Base-by-base conservation (phyloP, 257 asterid genomes). In the Fraxinus americana region DNA sequence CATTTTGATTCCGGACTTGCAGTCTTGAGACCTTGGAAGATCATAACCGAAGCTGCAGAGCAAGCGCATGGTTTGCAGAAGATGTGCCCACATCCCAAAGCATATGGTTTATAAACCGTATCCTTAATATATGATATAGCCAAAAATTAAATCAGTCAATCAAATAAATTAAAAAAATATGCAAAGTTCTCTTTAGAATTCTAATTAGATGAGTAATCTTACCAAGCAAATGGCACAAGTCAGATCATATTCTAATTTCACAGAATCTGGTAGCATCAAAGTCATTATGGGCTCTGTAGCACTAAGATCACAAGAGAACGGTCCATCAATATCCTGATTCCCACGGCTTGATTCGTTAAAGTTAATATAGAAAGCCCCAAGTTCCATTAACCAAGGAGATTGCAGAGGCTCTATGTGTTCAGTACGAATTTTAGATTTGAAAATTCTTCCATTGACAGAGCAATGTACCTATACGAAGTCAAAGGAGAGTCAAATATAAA, bases 151-250 rank as follows among this genome's bases (percentile, higher is more conserved):
- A 17, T 70, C 70, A 71, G 45, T 25, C 32, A 3, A 23, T 29
- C 1, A 52, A 73, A 10, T 21, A 35, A 59, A 14, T 52, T 36
- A 9, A 1, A 25, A 23, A 29, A 19, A 16, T 36, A 63, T 45
- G 13, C 2, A n/a, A 36, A 34, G 7, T 6, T 67, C 52, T 52
- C 19, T 41, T 39, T 45, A 29, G 52, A 43, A 75, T 39, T 71
- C 32, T 14, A 65, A 39, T 67, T 10, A 54, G 34, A 68, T 34
- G 72, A 70, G 75, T 34, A 66, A 76, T 2, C 88, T 83, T 84
- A 91, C 98, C 97, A 92, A 81, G 87, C 97, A 94, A 82, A 94
- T 87, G 48, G 98, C 87, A 82, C 98, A 94, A 75, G 96, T 92
- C 68, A 94, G 86, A 73, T 81, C 78, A 77, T 89, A 92, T 75